A percentile compares a stretch with the other conserved stretches of the same genome.
These are phyloP conservation scores for Beauveria sp. DNA, from an alignment of 2,329 filamentous ascomycete species.

Conservation along the genomic window DNA sequence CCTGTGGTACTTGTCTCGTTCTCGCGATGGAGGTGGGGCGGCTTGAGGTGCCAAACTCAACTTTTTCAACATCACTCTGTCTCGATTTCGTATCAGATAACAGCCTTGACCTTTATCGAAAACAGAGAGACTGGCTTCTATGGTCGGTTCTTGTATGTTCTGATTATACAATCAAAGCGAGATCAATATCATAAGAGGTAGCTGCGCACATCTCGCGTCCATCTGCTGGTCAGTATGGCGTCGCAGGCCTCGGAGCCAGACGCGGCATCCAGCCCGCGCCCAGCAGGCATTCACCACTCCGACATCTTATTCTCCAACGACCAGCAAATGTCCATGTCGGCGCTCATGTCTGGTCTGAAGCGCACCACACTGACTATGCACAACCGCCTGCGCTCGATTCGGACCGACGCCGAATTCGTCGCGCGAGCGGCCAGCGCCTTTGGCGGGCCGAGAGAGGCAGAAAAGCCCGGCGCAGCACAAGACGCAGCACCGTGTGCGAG, in stretches of 20 bases:
- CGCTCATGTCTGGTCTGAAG: conserved; percentile 64
- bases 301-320: conserved; percentile 42
- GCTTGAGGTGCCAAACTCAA: not conserved
- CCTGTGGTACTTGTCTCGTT: no score
- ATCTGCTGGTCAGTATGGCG: not conserved
- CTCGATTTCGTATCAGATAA: no score
- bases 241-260: not conserved
- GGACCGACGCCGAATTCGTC: conserved; percentile 69
- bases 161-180: no score
- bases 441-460: not conserved
- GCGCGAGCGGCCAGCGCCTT: conserved; percentile 47
- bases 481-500: not conserved
- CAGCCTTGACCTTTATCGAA: no score
- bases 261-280: not conserved
- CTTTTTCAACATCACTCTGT: no score
- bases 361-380: conserved; percentile 68
- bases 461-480: not conserved
- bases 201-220: not conserved
- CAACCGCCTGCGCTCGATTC: conserved; percentile 77
- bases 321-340: conserved; percentile 58
- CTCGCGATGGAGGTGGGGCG: not conserved
- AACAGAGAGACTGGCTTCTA: no score
- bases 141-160: no score
- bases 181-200: no score
- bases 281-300: conserved; percentile 21